Evolutionary conservation across 108 stramenopile genomes (phyloP).

Genomic region (Heterococcus sp.): DNA sequence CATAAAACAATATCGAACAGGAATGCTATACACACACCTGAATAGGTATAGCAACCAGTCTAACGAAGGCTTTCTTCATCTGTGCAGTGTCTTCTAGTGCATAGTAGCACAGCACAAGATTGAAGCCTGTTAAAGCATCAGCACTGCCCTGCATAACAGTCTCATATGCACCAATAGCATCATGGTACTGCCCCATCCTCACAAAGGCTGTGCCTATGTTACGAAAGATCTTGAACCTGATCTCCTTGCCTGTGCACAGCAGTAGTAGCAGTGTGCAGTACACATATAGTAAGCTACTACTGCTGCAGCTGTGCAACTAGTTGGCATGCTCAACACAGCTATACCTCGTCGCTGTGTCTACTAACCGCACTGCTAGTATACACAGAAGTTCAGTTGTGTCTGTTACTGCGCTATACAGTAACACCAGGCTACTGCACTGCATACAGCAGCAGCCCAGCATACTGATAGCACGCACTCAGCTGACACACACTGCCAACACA

Average conservation of each 20-base stretch:
- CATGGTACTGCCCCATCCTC: conserved; percentile 68
- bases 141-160: conserved; percentile 62
- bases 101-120: conserved; percentile 75
- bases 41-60: conserved; percentile 57
- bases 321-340: neutral
- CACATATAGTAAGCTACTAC: too few species aligned
- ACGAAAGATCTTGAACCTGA: conserved; percentile 69
- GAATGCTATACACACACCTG: conserved; percentile 32
- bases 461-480: neutral
- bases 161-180: conserved; percentile 75
- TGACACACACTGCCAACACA: neutral
- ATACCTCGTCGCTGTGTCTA: too few species aligned
- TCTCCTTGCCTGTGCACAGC: conserved; percentile 62
- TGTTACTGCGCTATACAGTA: too few species aligned
- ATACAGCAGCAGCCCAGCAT: neutral
- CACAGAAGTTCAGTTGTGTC: too few species aligned
- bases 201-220: conserved; percentile 83
- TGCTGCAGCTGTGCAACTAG: neutral
- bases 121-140: conserved; percentile 77
- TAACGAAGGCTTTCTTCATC: conserved; percentile 65
- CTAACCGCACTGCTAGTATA: too few species aligned
- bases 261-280: neutral
- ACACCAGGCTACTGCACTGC: too few species aligned
- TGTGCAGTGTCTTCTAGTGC: conserved; percentile 71
- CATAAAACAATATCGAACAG: too few species aligned